These are phyloP conservation scores for Geotrichum siamense DNA, from an alignment of 1,139 yeast species.

Conservation along the genomic window DNA sequence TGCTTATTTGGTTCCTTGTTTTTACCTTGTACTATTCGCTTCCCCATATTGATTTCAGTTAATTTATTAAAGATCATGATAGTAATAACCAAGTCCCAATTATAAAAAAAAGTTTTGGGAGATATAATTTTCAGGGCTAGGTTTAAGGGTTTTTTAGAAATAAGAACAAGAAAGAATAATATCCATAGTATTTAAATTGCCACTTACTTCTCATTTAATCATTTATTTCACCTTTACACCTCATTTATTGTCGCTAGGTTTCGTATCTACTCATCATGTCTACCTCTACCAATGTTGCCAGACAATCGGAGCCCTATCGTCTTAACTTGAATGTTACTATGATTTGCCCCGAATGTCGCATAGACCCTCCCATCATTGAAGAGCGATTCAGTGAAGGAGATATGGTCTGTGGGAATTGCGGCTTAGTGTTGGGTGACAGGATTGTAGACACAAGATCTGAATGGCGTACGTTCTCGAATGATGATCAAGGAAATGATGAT, in stretches of 20 bases:
- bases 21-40: not conserved
- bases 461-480: slow-evolving; percentile 95
- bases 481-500: slow-evolving; percentile 96
- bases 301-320: slow-evolving; percentile 23
- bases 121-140: not conserved
- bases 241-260: no score
- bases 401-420: slow-evolving; percentile 95
- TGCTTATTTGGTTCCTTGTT: slow-evolving; percentile 9
- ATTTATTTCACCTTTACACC: no score
- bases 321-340: slow-evolving; percentile 73
- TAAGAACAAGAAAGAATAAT: not conserved
- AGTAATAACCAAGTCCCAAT: no score
- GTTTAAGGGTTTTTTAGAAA: not conserved
- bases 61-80: no score
- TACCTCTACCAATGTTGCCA: slow-evolving; percentile 9
- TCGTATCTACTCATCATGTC: slow-evolving; percentile 16
- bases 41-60: not conserved
- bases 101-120: not conserved
- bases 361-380: slow-evolving; percentile 88
- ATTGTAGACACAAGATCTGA: slow-evolving; percentile 94
- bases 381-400: slow-evolving; percentile 97
- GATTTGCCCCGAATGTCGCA: slow-evolving; percentile 94
- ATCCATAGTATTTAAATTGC: no score
- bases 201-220: no score
- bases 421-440: slow-evolving; percentile 83